Evolutionary conservation across 805 yeast genomes (phyloP), one percentile per base, ranked within the genome.

Genomic region (Jamesozyma spencerorum): DNA sequence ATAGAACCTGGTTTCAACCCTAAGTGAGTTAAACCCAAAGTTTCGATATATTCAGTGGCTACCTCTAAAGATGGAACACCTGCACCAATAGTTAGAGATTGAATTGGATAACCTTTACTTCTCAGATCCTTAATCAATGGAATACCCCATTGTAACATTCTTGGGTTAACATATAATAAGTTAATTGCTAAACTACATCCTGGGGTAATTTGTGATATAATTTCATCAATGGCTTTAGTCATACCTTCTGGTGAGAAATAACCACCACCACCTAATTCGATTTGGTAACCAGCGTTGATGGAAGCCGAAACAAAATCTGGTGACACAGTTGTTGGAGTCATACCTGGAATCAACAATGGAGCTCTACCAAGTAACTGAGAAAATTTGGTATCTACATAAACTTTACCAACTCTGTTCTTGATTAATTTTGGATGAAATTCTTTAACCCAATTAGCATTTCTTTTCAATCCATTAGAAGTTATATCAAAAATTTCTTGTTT

Each of bases 181-280:
- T 92, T 92, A 55, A 92, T 71, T 55, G 94, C 86, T 59, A 92
- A 76, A 55, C 97, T 94, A 40, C 81, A 76, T 59, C 97, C 97
- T 49, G 94, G 92, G 45, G 71, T 70, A 40, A 85, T 75, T 48
- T 71, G 70, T 39, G 68, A 64, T 46, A 84, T 82, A 52, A 92
- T 83, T 53, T 77, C 66, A 54, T 81, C 75, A 52, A 92, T 70
- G 32, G 97, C 97, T 20, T 59, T 61, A 40, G 81, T 77, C 80
- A 92, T 79, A 55, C 71, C 70, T 8, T 60, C 63, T 47, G 94
- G 81, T 44, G 71, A 63, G 66, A 90, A 92, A 68, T 92, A 92
- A 58, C 97, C 99, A 74, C 99, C 99, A 65, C 99, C 99, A 37
- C 95, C 98, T 57, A 92, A 74, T 71, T 92, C 99, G 57, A 90